Evolutionary conservation across 2,329 filamentous ascomycete genomes (phyloP), one percentile per base, ranked within the genome.

Genomic region (Coniochaeta prunicola): DNA sequence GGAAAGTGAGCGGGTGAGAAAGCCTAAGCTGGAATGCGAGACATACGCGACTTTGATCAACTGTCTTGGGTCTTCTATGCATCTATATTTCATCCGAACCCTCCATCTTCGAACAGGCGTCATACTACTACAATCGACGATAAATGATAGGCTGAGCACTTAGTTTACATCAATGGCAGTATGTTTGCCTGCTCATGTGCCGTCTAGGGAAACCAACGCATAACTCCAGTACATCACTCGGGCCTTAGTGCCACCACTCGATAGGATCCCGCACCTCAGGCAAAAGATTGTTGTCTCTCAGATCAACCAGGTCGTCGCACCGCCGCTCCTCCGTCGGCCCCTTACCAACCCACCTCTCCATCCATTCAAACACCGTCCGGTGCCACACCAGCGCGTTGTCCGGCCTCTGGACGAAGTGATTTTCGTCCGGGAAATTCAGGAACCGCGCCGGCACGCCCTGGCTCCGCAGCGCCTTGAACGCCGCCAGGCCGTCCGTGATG

Each of bases 311-410:
- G 24, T 50, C 45, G 2, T 13, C 45, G 12, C 13, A 8, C 13
- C 9, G 21, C 45, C 13, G 13, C 45, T 50, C 21, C 45, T 50
- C 28, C 28, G 48, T 57, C 4, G 58, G 55, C 9, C 58, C 58
- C 17, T 57, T 54, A 28, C 58, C 58, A 30, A 59, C 55, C 58
- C 62, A 79, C 62, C 77, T 77, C 68, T 86, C 86, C 64, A 89
- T 84, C 81, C 83, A 91, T 61, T 85, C 83, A 58, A 90, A 71
- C 10, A 90, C 86, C 1, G 82, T 81, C 57, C 78, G 77, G 67
- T 91, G 84, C 88, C 88, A 91, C 50, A 87, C 73, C 54, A 89
- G 72, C 21, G 79, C 78, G 67, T 91, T 91, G 71, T 90, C 87
- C 1, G 82, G 82, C 62, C 87, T 86, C 54, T 87, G 67, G 4